phyloP scores from a whole-genome alignment of 139 green algal species.

The Micractinium conductrix region DNA sequence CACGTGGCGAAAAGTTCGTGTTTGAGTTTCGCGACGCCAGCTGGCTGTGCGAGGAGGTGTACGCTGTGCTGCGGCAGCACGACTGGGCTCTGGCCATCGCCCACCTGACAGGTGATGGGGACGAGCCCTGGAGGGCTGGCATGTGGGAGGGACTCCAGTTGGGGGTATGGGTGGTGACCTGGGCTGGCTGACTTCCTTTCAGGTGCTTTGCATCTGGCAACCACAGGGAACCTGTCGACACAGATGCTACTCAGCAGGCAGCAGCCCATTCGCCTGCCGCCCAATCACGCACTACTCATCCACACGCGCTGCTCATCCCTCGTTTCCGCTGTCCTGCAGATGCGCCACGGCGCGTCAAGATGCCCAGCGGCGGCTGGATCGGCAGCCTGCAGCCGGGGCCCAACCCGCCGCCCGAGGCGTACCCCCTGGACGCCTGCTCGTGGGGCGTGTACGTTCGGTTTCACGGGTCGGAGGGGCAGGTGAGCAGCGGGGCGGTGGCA shows the following conservation, averaged over 20 bases:
- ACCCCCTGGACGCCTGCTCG: slow-evolving; percentile 28
- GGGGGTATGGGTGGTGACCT: too few relatives aligned
- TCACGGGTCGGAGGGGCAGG: slow-evolving; percentile 37
- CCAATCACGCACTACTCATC: slow-evolving; percentile 2
- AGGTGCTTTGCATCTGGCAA: too few relatives aligned
- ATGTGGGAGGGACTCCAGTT: too few relatives aligned
- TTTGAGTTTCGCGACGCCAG: slow-evolving; percentile 38
- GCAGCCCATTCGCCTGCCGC: too few relatives aligned
- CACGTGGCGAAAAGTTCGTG: background rate
- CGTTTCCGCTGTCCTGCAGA: background rate
- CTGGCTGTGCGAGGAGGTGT: slow-evolving; percentile 39
- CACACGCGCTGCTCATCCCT: background rate
- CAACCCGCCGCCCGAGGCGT: slow-evolving; percentile 11
- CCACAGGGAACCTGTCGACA: too few relatives aligned
- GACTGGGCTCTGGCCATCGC: slow-evolving; percentile 38
- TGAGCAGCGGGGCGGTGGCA: background rate
- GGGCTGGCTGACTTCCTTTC: too few relatives aligned
- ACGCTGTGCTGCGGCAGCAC: slow-evolving; percentile 22
- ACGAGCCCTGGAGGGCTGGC: too few relatives aligned
- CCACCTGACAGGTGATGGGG: too few relatives aligned
- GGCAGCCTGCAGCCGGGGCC: background rate
- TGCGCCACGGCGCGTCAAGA: background rate
- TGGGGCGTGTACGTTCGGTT: slow-evolving; percentile 42
- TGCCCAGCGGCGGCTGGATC: background rate
- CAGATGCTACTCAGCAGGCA: too few relatives aligned